Base-by-base conservation (phyloP, 2,329 filamentous ascomycete genomes). In the Lasiodiplodia hormozganensis region DNA sequence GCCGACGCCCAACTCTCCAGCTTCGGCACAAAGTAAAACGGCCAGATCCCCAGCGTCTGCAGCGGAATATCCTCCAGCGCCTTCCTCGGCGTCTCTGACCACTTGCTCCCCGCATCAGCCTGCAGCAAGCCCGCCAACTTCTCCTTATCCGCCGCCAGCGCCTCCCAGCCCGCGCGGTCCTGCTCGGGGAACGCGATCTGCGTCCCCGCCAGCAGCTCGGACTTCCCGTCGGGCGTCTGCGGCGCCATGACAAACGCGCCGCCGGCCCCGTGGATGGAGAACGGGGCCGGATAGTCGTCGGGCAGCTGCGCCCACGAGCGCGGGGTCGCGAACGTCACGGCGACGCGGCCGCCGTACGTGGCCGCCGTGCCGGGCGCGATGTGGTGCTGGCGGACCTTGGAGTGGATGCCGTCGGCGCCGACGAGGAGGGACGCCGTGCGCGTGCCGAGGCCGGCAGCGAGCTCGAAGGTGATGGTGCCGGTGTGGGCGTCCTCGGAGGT, bases 331-430 rank as follows among this genome's bases (percentile, higher is more conserved):
- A 75, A 80, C n/a, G 74, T 80, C 38, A 80, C 79, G 6, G 76
- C 81, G 4, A 82, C 72, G n/a, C 84, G 82, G 43, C 84, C 84
- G 0, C 82, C 84, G 72, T 87, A 89, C 1, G 76, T 79, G 1
- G 87, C 84, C 40, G 81, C 74, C 0, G 85, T 71, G 0, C 82
- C 79, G 0, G 86, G 72, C 2, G 68, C 84, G 56, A 90, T 76
- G 25, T 18, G 25, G 52, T 87, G 83, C 3, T 77, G 80, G 3
- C 87, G 82, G 0, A 89, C 85, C 0, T 77, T 79, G 0, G 86
- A 88, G 73, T 89, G 85, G 62, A 89, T 89, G 0, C 88, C 87
- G 69, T 90, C 87, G 0, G 86, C 85, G 0, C 86, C 87, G 18
- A 89, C 78, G 0, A 90, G 81, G 14, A 87, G 73, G 2, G 76